These are phyloP conservation scores for Fusarium nygamai DNA, from an alignment of 2,329 filamentous ascomycete genomes.

Conservation along the genomic window DNA sequence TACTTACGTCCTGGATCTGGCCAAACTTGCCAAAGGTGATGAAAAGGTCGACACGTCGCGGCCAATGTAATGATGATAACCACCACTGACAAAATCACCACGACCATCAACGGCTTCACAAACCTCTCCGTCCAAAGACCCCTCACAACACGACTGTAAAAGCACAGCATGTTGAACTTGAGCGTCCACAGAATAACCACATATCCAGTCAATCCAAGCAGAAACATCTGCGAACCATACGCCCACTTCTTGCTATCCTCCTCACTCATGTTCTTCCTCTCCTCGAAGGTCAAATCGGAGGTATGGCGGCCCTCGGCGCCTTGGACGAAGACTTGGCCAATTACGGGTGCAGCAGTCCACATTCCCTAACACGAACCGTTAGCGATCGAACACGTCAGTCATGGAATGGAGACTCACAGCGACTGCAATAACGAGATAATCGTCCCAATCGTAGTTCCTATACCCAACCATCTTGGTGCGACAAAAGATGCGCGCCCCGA, in stretches of 20 bases:
- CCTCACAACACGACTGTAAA: constrained; percentile 50
- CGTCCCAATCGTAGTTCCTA: constrained; percentile 46
- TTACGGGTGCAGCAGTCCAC: constrained; percentile 34
- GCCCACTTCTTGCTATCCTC: constrained; percentile 42
- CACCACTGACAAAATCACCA: constrained; percentile 42
- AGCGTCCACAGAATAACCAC: constrained; percentile 51
- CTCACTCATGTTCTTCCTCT: constrained; percentile 45
- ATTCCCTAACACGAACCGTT: constrained; percentile 11
- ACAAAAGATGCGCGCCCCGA: constrained; percentile 46
- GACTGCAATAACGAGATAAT: constrained; percentile 43
- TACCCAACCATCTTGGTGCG: constrained; percentile 48
- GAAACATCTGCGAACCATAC: constrained; percentile 50
- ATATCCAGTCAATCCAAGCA: constrained; percentile 48
- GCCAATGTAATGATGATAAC: constrained; percentile 42
- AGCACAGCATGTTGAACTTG: constrained; percentile 54
- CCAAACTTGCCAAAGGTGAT: constrained; percentile 48
- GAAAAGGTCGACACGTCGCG: constrained; percentile 48
- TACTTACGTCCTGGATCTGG: constrained; percentile 51
- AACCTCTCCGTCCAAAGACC: constrained; percentile 49
- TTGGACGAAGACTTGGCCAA: constrained; percentile 42
- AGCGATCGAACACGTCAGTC: background rate
- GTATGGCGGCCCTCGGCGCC: constrained; percentile 45
- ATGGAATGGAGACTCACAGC: background rate
- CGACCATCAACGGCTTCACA: constrained; percentile 48
- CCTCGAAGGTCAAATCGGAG: constrained; percentile 43